Base-by-base conservation (phyloP, 2,329 filamentous ascomycete species). In the Monosporascus sp. region DNA sequence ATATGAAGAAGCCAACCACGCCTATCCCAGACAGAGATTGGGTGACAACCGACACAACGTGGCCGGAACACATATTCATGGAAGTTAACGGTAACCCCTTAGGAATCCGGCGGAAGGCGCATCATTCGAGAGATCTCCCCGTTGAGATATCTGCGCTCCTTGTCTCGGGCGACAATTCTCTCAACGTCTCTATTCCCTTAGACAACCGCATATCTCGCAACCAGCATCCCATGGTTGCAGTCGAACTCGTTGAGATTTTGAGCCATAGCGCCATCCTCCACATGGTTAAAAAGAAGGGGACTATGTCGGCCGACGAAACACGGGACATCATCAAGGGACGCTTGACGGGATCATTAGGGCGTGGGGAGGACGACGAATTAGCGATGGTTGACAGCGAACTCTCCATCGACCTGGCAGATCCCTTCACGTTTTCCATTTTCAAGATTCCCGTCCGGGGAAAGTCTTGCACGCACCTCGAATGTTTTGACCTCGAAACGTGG, bases 401-500 rank as follows among this genome's bases (percentile, higher is more conserved):
- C 7, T 77, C 76, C 3, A 76, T 91, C 51, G 79, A 84, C 54
- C 70, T 91, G 15, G 74, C 82, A 0, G 86, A 90, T 65, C 85
- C 87, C 0, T 89, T 88, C 63, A 86, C 75, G 52, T 74, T 79
- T 1, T 72, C 65, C 14, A 77, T 94, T 11, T 91, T 88, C 65
- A 74, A 80, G 5, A 76, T 79, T 0, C 93, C 94, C 1, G 89
- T 86, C 2, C 85, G 92, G 27, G 85, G 90, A 25, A 72, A 63
- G 7, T 61, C 68, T 3, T 99, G 94, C 67, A 74, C 74, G 24
- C 93, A 99, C 65, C 74, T 86, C 37, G 90, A 97, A 65, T 96
- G 91, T 65, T 97, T 97, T 65, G 93, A 97, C 66, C 82, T 97
- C 7, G 80, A 88, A 20, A 92, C 82, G 1, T 97, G 90, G 74